Evolutionary conservation across 352 stramenopile species (phyloP), one percentile per base, ranked within the genome.

Genomic region (Phytophthora pinifolia): DNA sequence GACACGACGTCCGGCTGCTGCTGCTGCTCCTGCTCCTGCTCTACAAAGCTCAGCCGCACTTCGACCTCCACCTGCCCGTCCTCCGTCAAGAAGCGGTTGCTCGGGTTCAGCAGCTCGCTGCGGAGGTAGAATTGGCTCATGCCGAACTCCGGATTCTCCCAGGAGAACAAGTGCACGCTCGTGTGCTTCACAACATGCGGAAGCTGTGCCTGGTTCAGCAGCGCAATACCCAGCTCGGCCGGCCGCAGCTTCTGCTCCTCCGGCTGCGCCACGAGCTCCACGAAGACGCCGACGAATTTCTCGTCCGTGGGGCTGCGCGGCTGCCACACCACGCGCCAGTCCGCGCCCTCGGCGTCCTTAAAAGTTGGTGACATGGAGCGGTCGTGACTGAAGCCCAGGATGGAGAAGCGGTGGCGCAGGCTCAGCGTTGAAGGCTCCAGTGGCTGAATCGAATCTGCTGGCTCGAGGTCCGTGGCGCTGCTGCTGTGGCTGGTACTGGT

Each of bases 291-390:
- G 12, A 85, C 78, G 46, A 66, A 77, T 12, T 77, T 48, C 48
- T 62, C 48, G 36, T 83, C 59, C 10, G 76, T 54, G 18, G 57
- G 57, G 8, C 83, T 82, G 46, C 74, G 64, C 10, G 76, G 76
- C 17, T 80, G 80, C 79, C 79, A 92, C 52, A 83, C 54, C 10
- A 92, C 62, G 29, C 80, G 76, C 83, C 83, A 92, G 27, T 57
- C 44, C 15, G 61, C 61, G 25, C 68, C 76, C 6, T 51, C 39
- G 5, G 66, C 62, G 52, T 92, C 83, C 10, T 46, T 50, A 50
- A 74, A 34, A 2, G 41, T 7, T 1, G 65, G 41, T 6, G 76
- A 85, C 6, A 69, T 18, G 18, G 83, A 25, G 0, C 57, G 65
- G 18, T 55, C 22, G 25, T 79, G 64, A 32, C 60, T 65, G 2